Evolutionary conservation across 441 rosid species (phyloP).

Genomic region (Pelargonium fulgidum): DNA sequence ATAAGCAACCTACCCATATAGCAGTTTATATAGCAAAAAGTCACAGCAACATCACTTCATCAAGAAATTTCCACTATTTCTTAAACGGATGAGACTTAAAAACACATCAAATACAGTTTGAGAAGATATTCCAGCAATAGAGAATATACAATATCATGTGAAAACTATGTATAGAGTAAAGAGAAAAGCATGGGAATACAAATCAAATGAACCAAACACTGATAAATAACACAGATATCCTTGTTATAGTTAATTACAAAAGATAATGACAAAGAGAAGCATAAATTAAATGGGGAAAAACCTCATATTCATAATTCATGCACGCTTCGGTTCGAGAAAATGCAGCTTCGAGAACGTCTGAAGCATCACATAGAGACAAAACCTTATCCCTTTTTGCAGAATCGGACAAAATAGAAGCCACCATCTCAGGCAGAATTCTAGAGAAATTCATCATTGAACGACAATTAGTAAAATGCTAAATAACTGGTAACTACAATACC

Average conservation of each 20-base stretch:
- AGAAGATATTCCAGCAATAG: not conserved
- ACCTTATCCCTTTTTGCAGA: constrained; percentile 56
- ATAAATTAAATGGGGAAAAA: constrained; percentile 29
- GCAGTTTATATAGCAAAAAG: not conserved
- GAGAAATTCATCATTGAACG: constrained; percentile 18
- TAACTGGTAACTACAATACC: not conserved
- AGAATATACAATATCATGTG: not conserved
- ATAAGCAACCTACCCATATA: not conserved
- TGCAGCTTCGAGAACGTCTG: constrained; percentile 71
- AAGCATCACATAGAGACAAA: constrained; percentile 62
- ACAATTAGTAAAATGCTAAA: not conserved
- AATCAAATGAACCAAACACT: constrained; percentile 8
- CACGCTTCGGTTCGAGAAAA: constrained; percentile 73
- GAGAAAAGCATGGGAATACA: not conserved
- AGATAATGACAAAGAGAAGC: constrained; percentile 15
- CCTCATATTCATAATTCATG: constrained; percentile 82
- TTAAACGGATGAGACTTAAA: not conserved
- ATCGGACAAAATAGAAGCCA: constrained; percentile 69
- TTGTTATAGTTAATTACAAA: not conserved
- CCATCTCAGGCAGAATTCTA: constrained; percentile 78
- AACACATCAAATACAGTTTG: not conserved
- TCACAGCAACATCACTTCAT: too few relatives aligned
- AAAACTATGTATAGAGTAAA: not conserved
- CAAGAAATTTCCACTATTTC: not conserved
- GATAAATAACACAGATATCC: not conserved